phyloP scores from a whole-genome alignment of 2,329 filamentous ascomycete genomes.

The Monosporascus sp. region DNA sequence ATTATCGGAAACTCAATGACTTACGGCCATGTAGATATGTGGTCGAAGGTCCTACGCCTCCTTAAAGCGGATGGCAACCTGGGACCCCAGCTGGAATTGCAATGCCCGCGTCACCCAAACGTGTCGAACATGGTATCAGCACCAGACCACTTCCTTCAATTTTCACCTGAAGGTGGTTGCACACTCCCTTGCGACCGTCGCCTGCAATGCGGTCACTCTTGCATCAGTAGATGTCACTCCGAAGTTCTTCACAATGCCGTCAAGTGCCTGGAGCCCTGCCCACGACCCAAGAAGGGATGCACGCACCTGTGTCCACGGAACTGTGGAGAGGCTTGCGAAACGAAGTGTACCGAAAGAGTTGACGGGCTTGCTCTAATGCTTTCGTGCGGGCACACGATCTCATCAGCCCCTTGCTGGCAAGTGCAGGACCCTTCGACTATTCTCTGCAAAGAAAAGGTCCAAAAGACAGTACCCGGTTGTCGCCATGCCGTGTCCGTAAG shows the following conservation, averaged over 20 bases:
- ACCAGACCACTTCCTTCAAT: slow-evolving; percentile 51
- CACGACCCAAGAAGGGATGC: slow-evolving; percentile 35
- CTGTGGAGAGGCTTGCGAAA: slow-evolving; percentile 40
- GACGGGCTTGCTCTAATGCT: slow-evolving; percentile 23
- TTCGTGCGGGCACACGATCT: slow-evolving; percentile 37
- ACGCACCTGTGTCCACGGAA: slow-evolving; percentile 36
- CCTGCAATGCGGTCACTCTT: slow-evolving; percentile 44
- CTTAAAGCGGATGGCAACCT: slow-evolving; percentile 41
- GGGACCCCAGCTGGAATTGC: slow-evolving; percentile 46
- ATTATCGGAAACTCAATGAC: slow-evolving; percentile 63
- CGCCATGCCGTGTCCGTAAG: slow-evolving; percentile 43
- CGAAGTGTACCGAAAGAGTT: slow-evolving; percentile 30
- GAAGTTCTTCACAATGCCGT: slow-evolving; percentile 41
- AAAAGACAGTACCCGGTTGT: slow-evolving; percentile 48
- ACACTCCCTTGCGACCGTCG: slow-evolving; percentile 42
- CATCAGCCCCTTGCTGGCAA: slow-evolving; percentile 31
- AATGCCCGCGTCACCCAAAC: slow-evolving; percentile 56
- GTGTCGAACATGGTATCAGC: slow-evolving; percentile 42
- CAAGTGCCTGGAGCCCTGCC: slow-evolving; percentile 40
- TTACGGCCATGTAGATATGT: slow-evolving; percentile 55
- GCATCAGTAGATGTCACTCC: slow-evolving; percentile 42
- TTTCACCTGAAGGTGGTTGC: slow-evolving; percentile 61
- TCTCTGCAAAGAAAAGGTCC: slow-evolving; percentile 41
- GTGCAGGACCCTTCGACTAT: slow-evolving; percentile 40
- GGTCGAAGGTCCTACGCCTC: slow-evolving; percentile 51